These are phyloP conservation scores for Phoma herbarum DNA, from an alignment of 2,329 filamentous ascomycete species.

Conservation along the genomic window DNA sequence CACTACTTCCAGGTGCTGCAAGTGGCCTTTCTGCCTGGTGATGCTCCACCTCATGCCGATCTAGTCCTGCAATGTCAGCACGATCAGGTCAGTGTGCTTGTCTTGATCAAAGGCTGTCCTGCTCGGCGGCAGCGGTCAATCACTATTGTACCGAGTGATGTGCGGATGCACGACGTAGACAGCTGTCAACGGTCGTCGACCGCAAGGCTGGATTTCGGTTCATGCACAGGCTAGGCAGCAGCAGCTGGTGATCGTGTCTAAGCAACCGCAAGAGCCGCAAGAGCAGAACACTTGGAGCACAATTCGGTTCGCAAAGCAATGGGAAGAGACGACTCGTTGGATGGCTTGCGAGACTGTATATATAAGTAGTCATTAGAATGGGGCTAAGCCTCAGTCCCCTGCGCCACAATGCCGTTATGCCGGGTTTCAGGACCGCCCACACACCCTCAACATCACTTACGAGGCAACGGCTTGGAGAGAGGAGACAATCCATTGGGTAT, in stretches of 20 bases:
- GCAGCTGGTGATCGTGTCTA: constrained; percentile 10
- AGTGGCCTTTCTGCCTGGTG: constrained; percentile 32
- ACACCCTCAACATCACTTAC: constrained; percentile 33
- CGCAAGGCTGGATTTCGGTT: constrained; percentile 28
- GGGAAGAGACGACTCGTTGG: not conserved
- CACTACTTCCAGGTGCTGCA: constrained; percentile 24
- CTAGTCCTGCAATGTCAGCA: constrained; percentile 39
- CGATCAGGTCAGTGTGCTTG: constrained; percentile 15
- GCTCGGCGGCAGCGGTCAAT: constrained; percentile 15
- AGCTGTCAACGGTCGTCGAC: constrained; percentile 25
- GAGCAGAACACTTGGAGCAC: not conserved
- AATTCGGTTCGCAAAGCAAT: not conserved
- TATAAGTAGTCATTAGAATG: constrained; percentile 31
- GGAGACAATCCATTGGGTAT: constrained; percentile 16
- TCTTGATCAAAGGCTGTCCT: constrained; percentile 8
- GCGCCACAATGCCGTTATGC: constrained; percentile 37
- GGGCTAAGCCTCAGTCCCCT: constrained; percentile 47
- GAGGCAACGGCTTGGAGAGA: constrained; percentile 14
- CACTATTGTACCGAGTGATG: constrained; percentile 13
- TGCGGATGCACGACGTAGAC: constrained; percentile 21
- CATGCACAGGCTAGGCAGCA: constrained; percentile 38
- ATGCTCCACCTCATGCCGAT: constrained; percentile 25
- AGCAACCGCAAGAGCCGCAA: constrained; percentile 2
- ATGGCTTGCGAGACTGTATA: constrained; percentile 11
- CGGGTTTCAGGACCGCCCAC: constrained; percentile 23